Evolutionary conservation across 2,329 filamentous ascomycete genomes (phyloP), one percentile per base, ranked within the genome.

Genomic region (Cryphonectria carpinicola): DNA sequence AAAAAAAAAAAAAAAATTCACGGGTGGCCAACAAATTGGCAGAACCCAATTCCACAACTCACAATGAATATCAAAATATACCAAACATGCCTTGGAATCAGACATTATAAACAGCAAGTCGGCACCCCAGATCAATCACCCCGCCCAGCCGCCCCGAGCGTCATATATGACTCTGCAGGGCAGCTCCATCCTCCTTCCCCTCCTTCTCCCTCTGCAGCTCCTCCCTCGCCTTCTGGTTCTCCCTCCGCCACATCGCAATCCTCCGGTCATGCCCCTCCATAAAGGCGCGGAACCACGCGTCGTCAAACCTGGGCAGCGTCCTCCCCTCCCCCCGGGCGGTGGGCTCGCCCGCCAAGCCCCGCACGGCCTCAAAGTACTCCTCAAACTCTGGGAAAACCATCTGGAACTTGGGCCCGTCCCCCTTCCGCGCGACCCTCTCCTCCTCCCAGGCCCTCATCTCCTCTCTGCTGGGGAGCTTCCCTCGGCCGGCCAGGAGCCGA

Each of bases 311-410:
- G 1, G 85, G 84, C 70, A 86, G 74, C 68, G 75, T 76, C 58
- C 86, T 80, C 1, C 86, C 86, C 25, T 81, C 77, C 0, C 81
- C 84, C 1, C 80, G 73, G 39, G 78, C 78, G 0, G 81, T 81
- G 60, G 85, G 82, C 68, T 63, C 63, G 0, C 87, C 86, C 1
- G 87, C 85, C 35, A 89, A 73, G 25, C 71, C 73, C 41, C 88
- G 81, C 22, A 90, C 72, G 1, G 80, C 81, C 76, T 92, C 88
- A 74, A 92, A 92, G 75, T 92, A 92, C 19, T 87, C 84, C 73
- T 89, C 86, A 75, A 92, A 91, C 41, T 91, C 84, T 0, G 89
- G 89, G 71, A 85, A 86, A 13, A 92, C 78, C 1, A 88, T 80
- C 0, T 84, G 82, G 73, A 92, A 92, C 2, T 81, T 82, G 0